These are phyloP conservation scores for Neofusicoccum cordaticola DNA, from an alignment of 2,329 filamentous ascomycete species.

Conservation along the genomic window DNA sequence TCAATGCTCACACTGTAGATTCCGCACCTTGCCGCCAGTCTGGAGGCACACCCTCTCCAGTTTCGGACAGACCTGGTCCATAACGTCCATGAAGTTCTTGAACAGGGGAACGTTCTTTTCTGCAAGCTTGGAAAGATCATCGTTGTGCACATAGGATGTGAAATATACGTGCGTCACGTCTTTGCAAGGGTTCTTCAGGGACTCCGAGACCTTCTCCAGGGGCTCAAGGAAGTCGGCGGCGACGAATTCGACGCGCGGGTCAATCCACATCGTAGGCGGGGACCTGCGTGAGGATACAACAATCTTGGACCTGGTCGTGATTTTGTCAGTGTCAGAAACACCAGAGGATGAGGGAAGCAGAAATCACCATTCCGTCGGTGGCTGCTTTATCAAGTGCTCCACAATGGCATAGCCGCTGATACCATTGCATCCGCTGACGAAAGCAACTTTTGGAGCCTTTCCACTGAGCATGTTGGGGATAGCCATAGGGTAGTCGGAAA, in stretches of 20 bases:
- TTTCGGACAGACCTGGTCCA: slow-evolving; percentile 24
- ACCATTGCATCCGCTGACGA: slow-evolving; percentile 36
- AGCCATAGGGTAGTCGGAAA: too few species aligned
- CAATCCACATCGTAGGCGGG: slow-evolving; percentile 23
- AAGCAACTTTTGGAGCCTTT: slow-evolving; percentile 27
- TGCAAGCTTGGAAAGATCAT: slow-evolving; percentile 28
- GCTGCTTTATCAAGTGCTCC: slow-evolving; percentile 30
- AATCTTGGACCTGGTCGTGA: slow-evolving; percentile 22
- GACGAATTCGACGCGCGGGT: slow-evolving; percentile 32
- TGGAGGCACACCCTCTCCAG: slow-evolving; percentile 25
- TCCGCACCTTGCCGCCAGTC: slow-evolving; percentile 11
- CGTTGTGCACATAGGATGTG: slow-evolving; percentile 33
- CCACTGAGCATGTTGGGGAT: too few species aligned
- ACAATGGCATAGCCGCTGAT: slow-evolving; percentile 36
- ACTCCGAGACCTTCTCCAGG: background rate
- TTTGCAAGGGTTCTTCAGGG: slow-evolving; percentile 22
- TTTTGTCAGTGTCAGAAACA: background rate
- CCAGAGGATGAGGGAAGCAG: too few species aligned
- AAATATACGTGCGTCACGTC: slow-evolving; percentile 35
- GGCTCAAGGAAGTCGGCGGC: slow-evolving; percentile 31
- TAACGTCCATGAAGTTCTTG: slow-evolving; percentile 31
- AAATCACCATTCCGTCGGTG: slow-evolving; percentile 18
- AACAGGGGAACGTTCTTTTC: slow-evolving; percentile 31
- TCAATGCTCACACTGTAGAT: background rate
- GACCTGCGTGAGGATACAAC: slow-evolving; percentile 29